phyloP scores from a whole-genome alignment of 2,329 filamentous ascomycete genomes.

The Aspergillus unguis region DNA sequence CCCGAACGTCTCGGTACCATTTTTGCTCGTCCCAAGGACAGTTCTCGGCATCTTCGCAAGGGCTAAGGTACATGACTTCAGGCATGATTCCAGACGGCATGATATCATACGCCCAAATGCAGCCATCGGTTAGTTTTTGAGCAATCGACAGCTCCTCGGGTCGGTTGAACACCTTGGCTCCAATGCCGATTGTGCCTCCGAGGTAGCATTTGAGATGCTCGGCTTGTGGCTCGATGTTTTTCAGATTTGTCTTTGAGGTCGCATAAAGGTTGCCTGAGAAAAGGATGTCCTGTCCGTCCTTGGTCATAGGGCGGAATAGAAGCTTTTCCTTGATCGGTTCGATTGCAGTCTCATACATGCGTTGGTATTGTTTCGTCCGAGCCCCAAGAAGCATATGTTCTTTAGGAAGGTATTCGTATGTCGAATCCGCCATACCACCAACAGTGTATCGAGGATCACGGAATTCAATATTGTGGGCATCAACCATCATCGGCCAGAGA shows the following conservation, averaged over 20 bases:
- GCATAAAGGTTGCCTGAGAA: constrained; percentile 35
- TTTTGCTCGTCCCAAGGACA: constrained; percentile 55
- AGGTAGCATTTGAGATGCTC: constrained; percentile 61
- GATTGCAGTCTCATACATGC: constrained; percentile 43
- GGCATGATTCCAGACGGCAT: constrained; percentile 61
- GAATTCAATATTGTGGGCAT: constrained; percentile 46
- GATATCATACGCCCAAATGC: constrained; percentile 60
- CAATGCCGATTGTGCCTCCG: constrained; percentile 60
- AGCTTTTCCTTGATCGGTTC: constrained; percentile 39
- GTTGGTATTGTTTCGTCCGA: constrained; percentile 39
- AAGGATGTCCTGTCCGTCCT: constrained; percentile 39
- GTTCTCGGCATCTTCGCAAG: constrained; percentile 43
- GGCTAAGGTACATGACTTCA: constrained; percentile 53
- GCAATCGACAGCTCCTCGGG: constrained; percentile 55
- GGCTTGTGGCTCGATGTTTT: constrained; percentile 37
- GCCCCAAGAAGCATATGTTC: constrained; percentile 46
- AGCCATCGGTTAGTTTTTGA: constrained; percentile 56
- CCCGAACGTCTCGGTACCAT: constrained; percentile 31
- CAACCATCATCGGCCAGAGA: constrained; percentile 73
- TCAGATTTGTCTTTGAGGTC: constrained; percentile 15
- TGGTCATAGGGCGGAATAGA: constrained; percentile 45
- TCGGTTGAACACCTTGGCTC: constrained; percentile 55
- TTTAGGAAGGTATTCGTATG: constrained; percentile 52
- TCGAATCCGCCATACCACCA: constrained; percentile 48
- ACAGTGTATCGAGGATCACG: constrained; percentile 38